Base-by-base conservation (phyloP, 2,329 filamentous ascomycete species). In the Lachnellula cervina region DNA sequence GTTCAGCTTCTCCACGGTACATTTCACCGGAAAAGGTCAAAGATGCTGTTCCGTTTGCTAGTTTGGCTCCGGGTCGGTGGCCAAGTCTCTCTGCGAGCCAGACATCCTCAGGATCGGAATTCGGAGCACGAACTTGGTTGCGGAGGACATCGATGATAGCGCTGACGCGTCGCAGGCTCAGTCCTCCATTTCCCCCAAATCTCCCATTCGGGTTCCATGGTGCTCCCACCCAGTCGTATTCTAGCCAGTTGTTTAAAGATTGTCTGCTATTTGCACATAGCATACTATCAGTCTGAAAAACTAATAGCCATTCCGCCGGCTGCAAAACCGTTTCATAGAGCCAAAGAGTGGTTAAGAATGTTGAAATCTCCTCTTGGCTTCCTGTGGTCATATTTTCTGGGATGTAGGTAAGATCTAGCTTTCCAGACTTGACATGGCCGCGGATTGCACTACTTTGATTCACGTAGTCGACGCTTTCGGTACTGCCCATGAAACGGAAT, bases 201-300 rank as follows among this genome's bases (percentile, higher is more conserved):
- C 61, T 48, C 1, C 58, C 66, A 34, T 62, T 59, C 0, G 66
- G 66, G 47, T 67, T 66, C 68, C 68, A 70, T 1, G 68, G 67
- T 13, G 68, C 67, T 17, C 67, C 68, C 1, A 69, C 65, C 61
- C 67, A 83, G 55, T 65, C 63, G 46, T 66, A 68, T 13, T 66
- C 57, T 13, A 68, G 48, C 57, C 61, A 68, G 51, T 59, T 59
- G 40, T 68, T 67, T 11, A 68, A 38, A 42, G 52, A 62, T 25
- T 51, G 76, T 77, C 70, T 79, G 34, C 58, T 77, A 40, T 81
- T 82, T 59, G 79, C 78, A 65, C 80, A 82, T 43, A 82, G 68
- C 56, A 82, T 79, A 60, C 74, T 78, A 69, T 83, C 80, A 7
- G 78, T 79, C 66, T 82, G 78, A 68, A 81, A 82, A 25, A 81